A percentile compares a stretch with the other conserved stretches of the same genome.
Evolutionary conservation across 2,329 filamentous ascomycete genomes (phyloP).

Genomic region (Penicillium griseofulvum): DNA sequence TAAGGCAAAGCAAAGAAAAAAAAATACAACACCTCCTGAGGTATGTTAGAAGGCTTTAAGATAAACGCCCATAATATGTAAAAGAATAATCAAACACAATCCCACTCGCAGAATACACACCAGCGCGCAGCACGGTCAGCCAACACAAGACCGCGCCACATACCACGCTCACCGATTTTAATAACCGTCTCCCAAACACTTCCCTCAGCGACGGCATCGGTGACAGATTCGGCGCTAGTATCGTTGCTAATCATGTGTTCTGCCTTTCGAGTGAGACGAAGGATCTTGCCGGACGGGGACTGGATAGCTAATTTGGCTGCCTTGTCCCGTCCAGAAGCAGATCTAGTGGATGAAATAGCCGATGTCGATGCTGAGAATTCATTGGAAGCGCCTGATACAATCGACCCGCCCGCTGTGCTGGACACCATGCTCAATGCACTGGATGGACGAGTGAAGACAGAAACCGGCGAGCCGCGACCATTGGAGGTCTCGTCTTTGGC

Average conservation of each 20-base stretch:
- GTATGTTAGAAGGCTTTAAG: constrained; percentile 1
- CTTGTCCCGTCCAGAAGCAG: constrained; percentile 55
- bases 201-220: constrained; percentile 48
- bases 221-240: constrained; percentile 31
- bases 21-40: background rate
- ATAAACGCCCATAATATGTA: constrained; percentile 1
- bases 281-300: constrained; percentile 89
- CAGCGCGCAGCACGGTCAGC: constrained; percentile 64
- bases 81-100: constrained; percentile 49
- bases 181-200: constrained; percentile 66
- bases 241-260: constrained; percentile 44
- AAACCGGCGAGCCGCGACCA: constrained; percentile 50
- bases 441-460: constrained; percentile 52
- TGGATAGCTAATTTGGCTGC: constrained; percentile 95
- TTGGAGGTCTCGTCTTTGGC: constrained; percentile 34
- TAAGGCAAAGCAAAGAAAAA: background rate
- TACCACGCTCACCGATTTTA: constrained; percentile 63
- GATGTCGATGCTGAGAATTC: constrained; percentile 44
- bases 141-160: constrained; percentile 62
- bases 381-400: constrained; percentile 46
- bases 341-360: constrained; percentile 55
- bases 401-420: constrained; percentile 52
- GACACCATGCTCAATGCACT: constrained; percentile 62
- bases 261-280: constrained; percentile 58
- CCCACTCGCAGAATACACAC: constrained; percentile 70